Evolutionary conservation across 306 rosid genomes (phyloP).

Genomic region (Adenanthera pavonina): DNA sequence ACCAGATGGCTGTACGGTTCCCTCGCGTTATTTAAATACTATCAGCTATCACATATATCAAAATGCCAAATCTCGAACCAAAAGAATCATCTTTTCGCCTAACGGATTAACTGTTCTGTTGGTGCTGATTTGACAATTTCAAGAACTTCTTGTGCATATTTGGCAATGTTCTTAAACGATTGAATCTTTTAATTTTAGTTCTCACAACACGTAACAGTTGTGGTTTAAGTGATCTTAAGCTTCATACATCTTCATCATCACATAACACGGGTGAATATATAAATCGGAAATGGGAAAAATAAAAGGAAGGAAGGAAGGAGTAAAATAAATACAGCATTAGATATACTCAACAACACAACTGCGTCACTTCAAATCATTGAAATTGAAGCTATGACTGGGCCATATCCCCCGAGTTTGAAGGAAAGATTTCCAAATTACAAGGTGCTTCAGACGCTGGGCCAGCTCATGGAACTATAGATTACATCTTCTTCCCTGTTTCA

Average conservation of each 20-base stretch:
- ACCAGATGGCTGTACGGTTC: not conserved
- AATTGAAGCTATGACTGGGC: not conserved
- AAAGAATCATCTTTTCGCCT: not conserved
- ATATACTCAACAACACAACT: slow-evolving; percentile 1
- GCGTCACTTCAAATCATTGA: slow-evolving; percentile 26
- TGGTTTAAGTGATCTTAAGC: not conserved
- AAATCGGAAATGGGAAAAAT: too few relatives aligned
- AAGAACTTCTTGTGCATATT: not conserved
- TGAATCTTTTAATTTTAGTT: not conserved
- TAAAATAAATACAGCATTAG: too few relatives aligned
- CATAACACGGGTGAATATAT: not conserved
- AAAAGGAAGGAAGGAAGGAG: too few relatives aligned
- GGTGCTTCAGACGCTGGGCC: not conserved
- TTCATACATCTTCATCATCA: too few relatives aligned
- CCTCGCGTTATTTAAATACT: too few relatives aligned
- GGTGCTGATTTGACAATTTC: not conserved
- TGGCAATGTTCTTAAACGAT: not conserved
- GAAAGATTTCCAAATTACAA: not conserved
- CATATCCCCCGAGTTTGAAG: not conserved
- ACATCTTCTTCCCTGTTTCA: slow-evolving; percentile 45
- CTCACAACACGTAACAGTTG: not conserved
- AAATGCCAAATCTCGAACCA: slow-evolving; percentile 4
- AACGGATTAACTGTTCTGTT: too few relatives aligned
- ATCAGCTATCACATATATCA: not conserved
- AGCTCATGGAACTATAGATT: slow-evolving; percentile 21